phyloP scores from a whole-genome alignment of 1,284 basidiomycete species.

The Athelia sp. region DNA sequence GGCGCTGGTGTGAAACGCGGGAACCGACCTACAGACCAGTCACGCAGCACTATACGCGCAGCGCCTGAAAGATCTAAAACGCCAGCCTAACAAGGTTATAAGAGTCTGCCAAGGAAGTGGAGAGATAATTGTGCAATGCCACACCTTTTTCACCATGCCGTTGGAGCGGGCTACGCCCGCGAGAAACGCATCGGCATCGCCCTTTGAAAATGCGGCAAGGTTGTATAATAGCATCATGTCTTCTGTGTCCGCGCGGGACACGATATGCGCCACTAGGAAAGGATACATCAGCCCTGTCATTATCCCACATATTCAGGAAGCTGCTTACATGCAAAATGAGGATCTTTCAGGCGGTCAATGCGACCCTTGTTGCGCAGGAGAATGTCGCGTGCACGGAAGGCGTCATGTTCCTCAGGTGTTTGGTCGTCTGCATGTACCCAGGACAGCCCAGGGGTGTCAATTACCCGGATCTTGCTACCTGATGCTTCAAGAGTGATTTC shows the following conservation, averaged over 20 bases:
- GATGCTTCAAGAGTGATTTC: conserved; percentile 48
- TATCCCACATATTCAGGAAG: conserved; percentile 4
- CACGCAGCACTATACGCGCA: conserved; percentile 79
- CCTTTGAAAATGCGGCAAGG: conserved; percentile 78
- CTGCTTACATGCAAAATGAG: conserved; percentile 65
- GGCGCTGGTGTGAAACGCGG: conserved; percentile 73
- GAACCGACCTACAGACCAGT: conserved; percentile 85
- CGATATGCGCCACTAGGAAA: conserved; percentile 62
- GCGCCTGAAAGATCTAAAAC: conserved; percentile 76
- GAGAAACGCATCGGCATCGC: conserved; percentile 75
- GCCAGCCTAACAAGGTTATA: conserved; percentile 50
- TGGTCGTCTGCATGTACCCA: conserved; percentile 46
- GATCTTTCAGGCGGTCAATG: conserved; percentile 87
- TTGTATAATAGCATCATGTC: conserved; percentile 89
- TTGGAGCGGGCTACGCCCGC: conserved; percentile 77
- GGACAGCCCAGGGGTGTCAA: conserved; percentile 84
- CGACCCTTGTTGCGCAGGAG: conserved; percentile 79
- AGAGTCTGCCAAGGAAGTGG: conserved; percentile 3
- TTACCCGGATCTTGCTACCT: conserved; percentile 50
- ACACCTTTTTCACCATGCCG: conserved; percentile 79
- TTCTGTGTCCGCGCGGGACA: conserved; percentile 69
- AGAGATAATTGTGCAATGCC: conserved; percentile 10
- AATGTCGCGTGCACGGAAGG: conserved; percentile 60
- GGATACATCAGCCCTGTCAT: conserved; percentile 4
- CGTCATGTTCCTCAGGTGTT: conserved; percentile 32